Evolutionary conservation across 129 eudicot genomes (phyloP).

Genomic region (Chrysanthemum seticuspe): DNA sequence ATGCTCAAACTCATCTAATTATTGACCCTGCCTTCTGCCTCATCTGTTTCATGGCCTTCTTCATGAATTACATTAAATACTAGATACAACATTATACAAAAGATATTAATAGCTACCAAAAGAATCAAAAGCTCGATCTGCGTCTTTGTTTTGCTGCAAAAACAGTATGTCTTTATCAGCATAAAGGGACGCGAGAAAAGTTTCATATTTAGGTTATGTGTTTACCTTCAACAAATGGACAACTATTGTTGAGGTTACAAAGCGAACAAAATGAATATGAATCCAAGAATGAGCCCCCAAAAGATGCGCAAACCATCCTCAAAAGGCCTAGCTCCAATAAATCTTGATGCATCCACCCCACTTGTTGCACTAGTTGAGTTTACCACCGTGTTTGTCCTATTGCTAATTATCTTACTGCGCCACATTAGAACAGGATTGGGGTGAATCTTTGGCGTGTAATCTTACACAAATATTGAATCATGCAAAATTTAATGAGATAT

Average conservation of each 20-base stretch:
- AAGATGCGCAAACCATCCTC: slow-evolving; percentile 26
- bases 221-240: slow-evolving; percentile 33
- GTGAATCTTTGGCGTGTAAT: slow-evolving; percentile 5
- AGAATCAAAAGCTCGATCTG: slow-evolving; percentile 16
- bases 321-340: slow-evolving; percentile 23
- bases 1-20: slow-evolving; percentile 28
- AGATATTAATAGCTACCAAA: slow-evolving; percentile 30
- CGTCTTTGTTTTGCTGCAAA: slow-evolving; percentile 32
- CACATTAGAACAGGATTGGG: slow-evolving; percentile 1
- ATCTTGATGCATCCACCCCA: slow-evolving; percentile 39
- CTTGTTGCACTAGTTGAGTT: slow-evolving; percentile 69
- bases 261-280: slow-evolving; percentile 35
- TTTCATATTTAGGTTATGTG: slow-evolving; percentile 8
- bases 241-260: slow-evolving; percentile 20
- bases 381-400: slow-evolving; percentile 55
- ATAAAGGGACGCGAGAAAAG: slow-evolving; percentile 11
- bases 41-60: slow-evolving; percentile 22
- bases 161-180: slow-evolving; percentile 13
- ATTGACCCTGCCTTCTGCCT: slow-evolving; percentile 28
- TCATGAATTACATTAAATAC: slow-evolving; percentile 8
- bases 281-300: slow-evolving; percentile 33
- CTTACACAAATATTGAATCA: slow-evolving; percentile 2
- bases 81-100: slow-evolving; percentile 47
- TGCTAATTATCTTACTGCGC: slow-evolving; percentile 69
- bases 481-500: background rate